Percentiles rank a stretch among this genome's conserved stretches.
These are phyloP conservation scores for Sungouiozyma ichnusensis DNA, from an alignment of 805 yeast species.

Conservation along the genomic window DNA sequence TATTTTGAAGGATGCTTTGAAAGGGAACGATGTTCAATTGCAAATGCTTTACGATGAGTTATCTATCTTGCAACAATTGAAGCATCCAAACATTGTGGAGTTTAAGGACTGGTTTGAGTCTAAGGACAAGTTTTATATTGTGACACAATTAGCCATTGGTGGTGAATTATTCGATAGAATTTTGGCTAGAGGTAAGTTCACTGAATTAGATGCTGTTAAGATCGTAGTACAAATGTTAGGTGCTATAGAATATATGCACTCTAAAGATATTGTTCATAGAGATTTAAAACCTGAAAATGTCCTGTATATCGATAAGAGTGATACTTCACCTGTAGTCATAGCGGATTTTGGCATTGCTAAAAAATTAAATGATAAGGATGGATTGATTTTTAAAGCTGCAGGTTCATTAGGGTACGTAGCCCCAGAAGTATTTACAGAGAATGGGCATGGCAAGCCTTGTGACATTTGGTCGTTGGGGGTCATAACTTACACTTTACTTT, in stretches of 20 bases:
- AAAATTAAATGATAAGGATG: conserved; percentile 47
- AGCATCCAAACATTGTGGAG: conserved; percentile 82
- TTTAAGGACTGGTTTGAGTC: conserved; percentile 91
- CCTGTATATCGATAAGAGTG: conserved; percentile 49
- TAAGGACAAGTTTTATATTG: conserved; percentile 83
- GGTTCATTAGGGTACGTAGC: conserved; percentile 97
- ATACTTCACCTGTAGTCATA: conserved; percentile 63
- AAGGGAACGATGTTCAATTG: conserved; percentile 51
- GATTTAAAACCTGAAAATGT: conserved; percentile 93
- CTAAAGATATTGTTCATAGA: conserved; percentile 73
- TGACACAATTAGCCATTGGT: conserved; percentile 90
- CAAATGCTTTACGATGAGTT: conserved; percentile 73
- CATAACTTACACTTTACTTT: conserved; percentile 76
- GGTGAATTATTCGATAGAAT: conserved; percentile 92
- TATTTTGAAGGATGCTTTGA: conserved; percentile 72
- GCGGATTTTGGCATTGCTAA: conserved; percentile 97
- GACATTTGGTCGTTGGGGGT: conserved; percentile 96
- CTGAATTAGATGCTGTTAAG: conserved; percentile 77
- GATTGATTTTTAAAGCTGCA: conserved; percentile 59
- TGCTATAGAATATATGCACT: conserved; percentile 74
- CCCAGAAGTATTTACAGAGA: conserved; percentile 75
- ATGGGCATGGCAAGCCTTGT: conserved; percentile 91
- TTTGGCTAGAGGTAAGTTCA: conserved; percentile 67
- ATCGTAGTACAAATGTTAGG: conserved; percentile 64
- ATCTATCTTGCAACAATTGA: conserved; percentile 49